These are phyloP conservation scores for Astragalus membranaceus DNA, from an alignment of 306 rosid species.

Conservation along the genomic window DNA sequence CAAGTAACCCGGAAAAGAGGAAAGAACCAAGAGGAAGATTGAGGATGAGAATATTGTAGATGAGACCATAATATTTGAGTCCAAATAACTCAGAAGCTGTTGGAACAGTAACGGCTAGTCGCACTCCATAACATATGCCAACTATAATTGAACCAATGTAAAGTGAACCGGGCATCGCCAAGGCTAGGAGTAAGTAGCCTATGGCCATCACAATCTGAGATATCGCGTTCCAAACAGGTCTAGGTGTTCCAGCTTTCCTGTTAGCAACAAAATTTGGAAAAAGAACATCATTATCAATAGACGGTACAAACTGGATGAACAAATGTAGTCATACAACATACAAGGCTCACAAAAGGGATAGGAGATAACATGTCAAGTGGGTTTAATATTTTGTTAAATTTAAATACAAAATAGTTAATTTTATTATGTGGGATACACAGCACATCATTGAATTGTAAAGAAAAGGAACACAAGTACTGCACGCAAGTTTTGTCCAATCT, in stretches of 20 bases:
- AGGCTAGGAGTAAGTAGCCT: constrained; percentile 67
- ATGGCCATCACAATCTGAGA: constrained; percentile 80
- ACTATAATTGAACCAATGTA: constrained; percentile 68
- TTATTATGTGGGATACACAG: no score
- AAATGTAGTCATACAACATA: neutral
- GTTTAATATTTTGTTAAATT: no score
- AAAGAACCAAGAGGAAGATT: constrained; percentile 91
- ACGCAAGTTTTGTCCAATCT: no score
- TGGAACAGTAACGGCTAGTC: constrained; percentile 73
- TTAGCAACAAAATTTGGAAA: neutral
- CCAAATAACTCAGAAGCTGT: constrained; percentile 75
- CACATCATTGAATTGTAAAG: no score
- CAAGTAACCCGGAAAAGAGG: constrained; percentile 87
- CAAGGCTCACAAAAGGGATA: neutral
- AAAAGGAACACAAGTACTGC: no score
- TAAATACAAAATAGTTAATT: no score
- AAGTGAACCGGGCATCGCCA: constrained; percentile 76
- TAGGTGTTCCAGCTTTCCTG: constrained; percentile 65
- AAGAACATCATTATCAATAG: neutral
- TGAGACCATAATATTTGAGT: constrained; percentile 55
- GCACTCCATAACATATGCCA: constrained; percentile 77
- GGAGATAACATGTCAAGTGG: neutral
- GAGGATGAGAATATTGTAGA: constrained; percentile 77
- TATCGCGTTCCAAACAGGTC: constrained; percentile 56
- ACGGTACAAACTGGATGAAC: neutral